Evolutionary conservation across 768 basidiomycete species (phyloP).

Genomic region (Phanerochaete carnosa): DNA sequence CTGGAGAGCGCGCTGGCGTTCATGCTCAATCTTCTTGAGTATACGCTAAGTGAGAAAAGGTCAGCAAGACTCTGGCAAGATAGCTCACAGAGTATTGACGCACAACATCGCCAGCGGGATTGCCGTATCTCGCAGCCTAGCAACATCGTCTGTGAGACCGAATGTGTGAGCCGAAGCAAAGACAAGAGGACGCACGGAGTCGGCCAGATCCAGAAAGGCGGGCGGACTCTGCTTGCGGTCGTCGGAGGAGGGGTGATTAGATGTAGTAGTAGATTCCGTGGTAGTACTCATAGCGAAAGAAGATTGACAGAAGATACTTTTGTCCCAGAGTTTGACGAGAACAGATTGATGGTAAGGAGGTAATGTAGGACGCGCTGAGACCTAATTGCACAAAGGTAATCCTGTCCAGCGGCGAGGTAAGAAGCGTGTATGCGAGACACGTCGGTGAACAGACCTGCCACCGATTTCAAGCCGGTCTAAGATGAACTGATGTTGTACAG

Average conservation of each 20-base stretch:
- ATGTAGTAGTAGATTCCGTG: slow-evolving; percentile 70
- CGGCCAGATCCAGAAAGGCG: slow-evolving; percentile 90
- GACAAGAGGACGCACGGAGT: slow-evolving; percentile 64
- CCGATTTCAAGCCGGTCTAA: slow-evolving; percentile 75
- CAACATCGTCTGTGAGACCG: slow-evolving; percentile 8
- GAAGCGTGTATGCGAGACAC: slow-evolving; percentile 14
- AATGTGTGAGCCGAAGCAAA: not conserved
- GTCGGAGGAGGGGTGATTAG: slow-evolving; percentile 62
- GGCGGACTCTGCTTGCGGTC: slow-evolving; percentile 85
- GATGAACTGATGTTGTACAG: slow-evolving; percentile 75
- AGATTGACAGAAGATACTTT: slow-evolving; percentile 44
- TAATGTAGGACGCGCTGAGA: slow-evolving; percentile 40
- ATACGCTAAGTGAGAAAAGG: slow-evolving; percentile 55
- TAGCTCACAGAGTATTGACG: slow-evolving; percentile 29
- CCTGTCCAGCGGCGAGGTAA: slow-evolving; percentile 32
- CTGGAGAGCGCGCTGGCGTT: slow-evolving; percentile 82
- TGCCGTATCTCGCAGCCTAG: slow-evolving; percentile 79
- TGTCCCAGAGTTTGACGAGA: slow-evolving; percentile 52
- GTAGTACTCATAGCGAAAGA: slow-evolving; percentile 63
- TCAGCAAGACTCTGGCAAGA: slow-evolving; percentile 8
- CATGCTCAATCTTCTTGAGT: slow-evolving; percentile 86
- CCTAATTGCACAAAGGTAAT: slow-evolving; percentile 65
- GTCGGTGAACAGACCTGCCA: slow-evolving; percentile 50
- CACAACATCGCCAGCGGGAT: slow-evolving; percentile 82
- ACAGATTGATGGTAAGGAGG: slow-evolving; percentile 47